Percentiles rank a stretch among this genome's conserved stretches.
These are phyloP conservation scores for Waltergamsia citrina DNA, from an alignment of 2,329 filamentous ascomycete genomes.

Conservation along the genomic window DNA sequence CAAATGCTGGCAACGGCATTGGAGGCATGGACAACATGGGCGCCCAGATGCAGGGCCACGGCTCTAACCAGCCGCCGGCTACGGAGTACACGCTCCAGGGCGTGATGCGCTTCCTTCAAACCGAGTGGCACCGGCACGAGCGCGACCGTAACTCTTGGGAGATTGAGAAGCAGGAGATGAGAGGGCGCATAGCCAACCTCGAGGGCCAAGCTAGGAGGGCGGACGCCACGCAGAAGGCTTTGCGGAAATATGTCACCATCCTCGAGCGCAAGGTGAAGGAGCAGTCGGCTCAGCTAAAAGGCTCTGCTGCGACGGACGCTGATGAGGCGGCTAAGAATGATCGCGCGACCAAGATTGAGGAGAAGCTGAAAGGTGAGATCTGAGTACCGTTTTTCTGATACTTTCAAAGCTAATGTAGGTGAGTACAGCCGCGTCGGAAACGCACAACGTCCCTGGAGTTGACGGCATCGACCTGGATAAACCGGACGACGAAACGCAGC, in stretches of 20 bases:
- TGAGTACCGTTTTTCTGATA: too few relatives aligned
- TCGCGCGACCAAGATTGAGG: slow-evolving; percentile 42
- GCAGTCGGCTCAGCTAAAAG: slow-evolving; percentile 63
- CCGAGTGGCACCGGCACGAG: slow-evolving; percentile 98
- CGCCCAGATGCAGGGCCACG: slow-evolving; percentile 33
- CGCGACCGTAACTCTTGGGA: slow-evolving; percentile 97
- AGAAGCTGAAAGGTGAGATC: slow-evolving; percentile 46
- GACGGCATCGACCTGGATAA: slow-evolving; percentile 37
- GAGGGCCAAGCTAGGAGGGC: slow-evolving; percentile 83
- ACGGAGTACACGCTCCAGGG: slow-evolving; percentile 59
- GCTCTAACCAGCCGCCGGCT: slow-evolving; percentile 42
- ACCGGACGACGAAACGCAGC: slow-evolving; percentile 38
- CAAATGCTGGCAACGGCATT: slow-evolving; percentile 34
- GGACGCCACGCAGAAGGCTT: slow-evolving; percentile 78
- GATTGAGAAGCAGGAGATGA: slow-evolving; percentile 98
- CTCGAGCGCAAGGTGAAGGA: slow-evolving; percentile 82
- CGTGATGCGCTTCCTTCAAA: slow-evolving; percentile 98
- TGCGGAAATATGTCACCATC: slow-evolving; percentile 85
- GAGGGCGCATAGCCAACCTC: slow-evolving; percentile 86
- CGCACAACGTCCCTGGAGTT: slow-evolving; percentile 29
- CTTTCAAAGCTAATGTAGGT: too few relatives aligned
- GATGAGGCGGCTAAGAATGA: slow-evolving; percentile 39
- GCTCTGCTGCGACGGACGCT: slow-evolving; percentile 24
- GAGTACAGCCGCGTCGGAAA: slow-evolving; percentile 31
- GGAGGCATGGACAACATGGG: slow-evolving; percentile 32